Evolutionary conservation across 2,329 filamentous ascomycete species (phyloP).

Genomic region (Magnaporthales sp.): DNA sequence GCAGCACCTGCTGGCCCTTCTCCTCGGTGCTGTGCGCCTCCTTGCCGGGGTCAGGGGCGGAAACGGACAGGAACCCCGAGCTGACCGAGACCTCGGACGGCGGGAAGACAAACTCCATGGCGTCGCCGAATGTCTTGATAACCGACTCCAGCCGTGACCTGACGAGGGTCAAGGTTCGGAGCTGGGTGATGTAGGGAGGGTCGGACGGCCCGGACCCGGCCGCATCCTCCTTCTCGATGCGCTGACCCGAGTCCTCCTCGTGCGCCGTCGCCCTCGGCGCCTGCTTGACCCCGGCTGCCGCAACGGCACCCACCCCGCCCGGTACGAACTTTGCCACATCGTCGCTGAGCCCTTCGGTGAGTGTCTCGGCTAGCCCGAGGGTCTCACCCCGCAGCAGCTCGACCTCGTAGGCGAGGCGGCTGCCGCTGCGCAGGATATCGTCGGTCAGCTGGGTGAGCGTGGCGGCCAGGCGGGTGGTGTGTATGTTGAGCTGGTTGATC

Average conservation of each 20-base stretch:
- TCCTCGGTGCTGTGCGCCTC: constrained; percentile 64
- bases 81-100: constrained; percentile 78
- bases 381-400: constrained; percentile 88
- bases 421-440: constrained; percentile 84
- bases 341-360: constrained; percentile 62
- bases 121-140: constrained; percentile 85
- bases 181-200: constrained; percentile 63
- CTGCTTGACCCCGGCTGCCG: constrained; percentile 8
- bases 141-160: constrained; percentile 79
- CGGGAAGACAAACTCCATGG: constrained; percentile 90
- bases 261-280: background rate
- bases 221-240: constrained; percentile 11
- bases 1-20: constrained; percentile 75
- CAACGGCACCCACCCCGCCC: constrained; percentile 27
- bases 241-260: background rate
- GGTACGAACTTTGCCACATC: constrained; percentile 69
- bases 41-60: constrained; percentile 66
- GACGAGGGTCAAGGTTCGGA: constrained; percentile 76
- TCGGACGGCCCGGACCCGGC: constrained; percentile 27
- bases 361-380: constrained; percentile 65
- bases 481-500: constrained; percentile 80
- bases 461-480: constrained; percentile 73
- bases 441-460: constrained; percentile 86
- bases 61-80: constrained; percentile 83
- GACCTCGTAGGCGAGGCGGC: constrained; percentile 85